Conservation (phyloP, 805 yeast genomes). For the Debaryomyces tyrocola region DNA sequence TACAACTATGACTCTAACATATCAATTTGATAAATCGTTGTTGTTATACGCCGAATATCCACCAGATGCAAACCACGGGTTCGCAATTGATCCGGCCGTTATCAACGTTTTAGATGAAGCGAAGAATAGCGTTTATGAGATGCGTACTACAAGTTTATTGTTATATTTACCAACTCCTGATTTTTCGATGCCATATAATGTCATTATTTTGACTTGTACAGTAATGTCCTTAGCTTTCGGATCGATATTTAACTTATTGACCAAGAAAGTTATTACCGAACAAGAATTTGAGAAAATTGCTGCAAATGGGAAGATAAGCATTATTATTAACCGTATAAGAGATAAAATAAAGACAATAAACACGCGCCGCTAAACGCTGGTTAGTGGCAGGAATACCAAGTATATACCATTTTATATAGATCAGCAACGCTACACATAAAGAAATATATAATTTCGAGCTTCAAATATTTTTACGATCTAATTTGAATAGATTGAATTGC, state of each 20-base stretch:
- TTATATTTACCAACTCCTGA: constrained; percentile 94
- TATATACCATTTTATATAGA: no score
- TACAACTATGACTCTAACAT: constrained; percentile 59
- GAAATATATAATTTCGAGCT: no score
- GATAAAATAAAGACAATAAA: constrained; percentile 1
- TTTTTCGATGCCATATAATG: constrained; percentile 98
- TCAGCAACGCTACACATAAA: no score
- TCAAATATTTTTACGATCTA: no score
- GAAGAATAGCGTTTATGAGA: constrained; percentile 36
- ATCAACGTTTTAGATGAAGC: constrained; percentile 50
- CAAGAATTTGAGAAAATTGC: constrained; percentile 47
- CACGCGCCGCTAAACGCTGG: not conserved
- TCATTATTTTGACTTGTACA: constrained; percentile 89
- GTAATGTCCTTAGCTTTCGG: constrained; percentile 93
- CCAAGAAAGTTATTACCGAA: constrained; percentile 72
- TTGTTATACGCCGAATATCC: constrained; percentile 89
- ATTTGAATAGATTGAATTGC: no score
- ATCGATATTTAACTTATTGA: constrained; percentile 72
- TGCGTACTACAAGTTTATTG: constrained; percentile 84
- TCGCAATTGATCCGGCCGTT: constrained; percentile 89
- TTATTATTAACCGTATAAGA: not conserved
- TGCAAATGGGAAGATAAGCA: constrained; percentile 13
- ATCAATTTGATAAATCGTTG: constrained; percentile 84
- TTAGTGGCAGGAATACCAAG: no score
- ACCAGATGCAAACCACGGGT: constrained; percentile 99